Evolutionary conservation across 345 rosid species (phyloP).

Genomic region (Kernera saxatilis): DNA sequence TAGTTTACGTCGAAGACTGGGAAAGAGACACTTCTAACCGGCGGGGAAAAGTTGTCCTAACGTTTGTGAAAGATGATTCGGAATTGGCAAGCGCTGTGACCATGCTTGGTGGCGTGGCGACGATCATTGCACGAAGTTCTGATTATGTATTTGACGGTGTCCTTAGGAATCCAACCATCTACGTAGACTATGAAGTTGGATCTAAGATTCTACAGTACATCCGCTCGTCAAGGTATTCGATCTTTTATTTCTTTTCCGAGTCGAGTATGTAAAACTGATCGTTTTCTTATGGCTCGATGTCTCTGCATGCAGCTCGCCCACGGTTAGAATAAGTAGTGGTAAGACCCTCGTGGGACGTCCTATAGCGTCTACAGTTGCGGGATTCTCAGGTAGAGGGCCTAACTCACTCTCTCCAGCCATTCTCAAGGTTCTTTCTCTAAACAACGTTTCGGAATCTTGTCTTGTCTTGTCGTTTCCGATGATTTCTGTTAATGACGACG

Average conservation of each 20-base stretch:
- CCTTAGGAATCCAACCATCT: rapidly evolving
- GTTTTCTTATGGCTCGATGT: neutral
- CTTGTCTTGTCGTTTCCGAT: neutral
- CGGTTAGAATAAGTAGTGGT: neutral
- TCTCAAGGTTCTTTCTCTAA: slow-evolving; percentile 18
- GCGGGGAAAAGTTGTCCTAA: neutral
- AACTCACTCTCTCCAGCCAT: slow-evolving; percentile 1
- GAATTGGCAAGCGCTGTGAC: neutral
- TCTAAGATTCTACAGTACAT: slow-evolving; percentile 14
- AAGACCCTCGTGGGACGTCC: slow-evolving; percentile 12
- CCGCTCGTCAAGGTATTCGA: slow-evolving; percentile 9
- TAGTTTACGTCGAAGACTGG: slow-evolving; percentile 9
- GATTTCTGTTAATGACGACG: neutral
- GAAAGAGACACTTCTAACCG: neutral
- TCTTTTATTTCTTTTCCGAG: neutral
- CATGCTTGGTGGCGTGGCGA: neutral
- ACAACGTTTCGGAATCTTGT: neutral
- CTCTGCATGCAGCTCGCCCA: slow-evolving; percentile 4
- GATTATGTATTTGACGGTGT: neutral
- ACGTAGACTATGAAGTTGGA: slow-evolving; percentile 13
- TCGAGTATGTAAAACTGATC: neutral
- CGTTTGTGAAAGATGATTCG: neutral
- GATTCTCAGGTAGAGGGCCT: slow-evolving; percentile 24
- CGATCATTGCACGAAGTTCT: neutral
- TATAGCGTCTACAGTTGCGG: neutral